Evolutionary conservation across 345 rosid genomes (phyloP).

Genomic region (Rhizophora mangle): DNA sequence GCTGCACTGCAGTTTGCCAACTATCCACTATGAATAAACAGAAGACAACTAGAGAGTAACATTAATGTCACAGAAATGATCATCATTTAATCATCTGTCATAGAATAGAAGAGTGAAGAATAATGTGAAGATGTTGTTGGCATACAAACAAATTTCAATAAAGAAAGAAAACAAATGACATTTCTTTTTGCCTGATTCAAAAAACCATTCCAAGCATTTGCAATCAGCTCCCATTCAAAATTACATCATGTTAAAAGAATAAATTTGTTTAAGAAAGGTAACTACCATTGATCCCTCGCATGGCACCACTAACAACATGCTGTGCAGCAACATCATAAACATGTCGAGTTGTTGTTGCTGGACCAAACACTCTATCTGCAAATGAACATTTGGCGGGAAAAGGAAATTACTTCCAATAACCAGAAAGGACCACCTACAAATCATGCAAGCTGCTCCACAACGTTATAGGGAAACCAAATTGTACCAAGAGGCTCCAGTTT

Average conservation of each 20-base stretch:
- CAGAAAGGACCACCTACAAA: too few relatives aligned
- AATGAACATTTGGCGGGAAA: neutral
- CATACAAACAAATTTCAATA: neutral
- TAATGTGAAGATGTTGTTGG: neutral
- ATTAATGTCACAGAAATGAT: too few relatives aligned
- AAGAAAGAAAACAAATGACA: neutral
- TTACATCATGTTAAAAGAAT: neutral
- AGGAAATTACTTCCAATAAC: neutral
- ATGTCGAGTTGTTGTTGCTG: slow-evolving; percentile 83
- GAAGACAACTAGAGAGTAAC: too few relatives aligned
- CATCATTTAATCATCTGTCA: too few relatives aligned
- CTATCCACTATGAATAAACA: too few relatives aligned
- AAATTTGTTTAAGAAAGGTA: neutral
- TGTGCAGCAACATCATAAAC: slow-evolving; percentile 85
- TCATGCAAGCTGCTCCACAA: too few relatives aligned
- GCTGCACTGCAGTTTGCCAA: neutral
- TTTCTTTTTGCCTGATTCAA: neutral
- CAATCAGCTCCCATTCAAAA: neutral
- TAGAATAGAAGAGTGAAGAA: too few relatives aligned
- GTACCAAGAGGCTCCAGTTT: too few relatives aligned
- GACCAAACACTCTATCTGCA: slow-evolving; percentile 81
- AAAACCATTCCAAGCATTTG: neutral
- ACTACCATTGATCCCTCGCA: slow-evolving; percentile 80
- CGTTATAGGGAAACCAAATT: too few relatives aligned
- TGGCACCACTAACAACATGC: slow-evolving; percentile 72